These are phyloP conservation scores for Suhomyces panamericanus DNA, from an alignment of 1,139 yeast species.

Conservation along the genomic window DNA sequence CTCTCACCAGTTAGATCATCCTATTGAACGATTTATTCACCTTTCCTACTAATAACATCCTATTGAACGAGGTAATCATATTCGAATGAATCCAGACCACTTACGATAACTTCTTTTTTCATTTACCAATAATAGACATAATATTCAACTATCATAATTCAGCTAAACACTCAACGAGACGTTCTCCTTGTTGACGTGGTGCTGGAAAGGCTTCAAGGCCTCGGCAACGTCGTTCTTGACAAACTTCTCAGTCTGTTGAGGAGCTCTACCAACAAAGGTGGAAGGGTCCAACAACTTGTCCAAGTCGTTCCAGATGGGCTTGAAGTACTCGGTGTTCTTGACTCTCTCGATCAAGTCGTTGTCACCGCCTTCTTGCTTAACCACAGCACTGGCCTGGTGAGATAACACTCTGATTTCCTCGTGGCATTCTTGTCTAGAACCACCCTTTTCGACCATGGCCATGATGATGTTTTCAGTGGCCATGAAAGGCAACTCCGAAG, in stretches of 20 bases:
- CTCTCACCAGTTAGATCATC: too few relatives aligned
- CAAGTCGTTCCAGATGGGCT: conserved; percentile 85
- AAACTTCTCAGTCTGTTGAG: conserved; percentile 95
- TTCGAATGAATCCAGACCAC: too few relatives aligned
- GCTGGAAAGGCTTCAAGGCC: conserved; percentile 72
- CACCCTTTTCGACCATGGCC: conserved; percentile 99
- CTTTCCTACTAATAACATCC: too few relatives aligned
- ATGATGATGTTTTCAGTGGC: conserved; percentile 98
- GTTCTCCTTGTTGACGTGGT: conserved; percentile 59
- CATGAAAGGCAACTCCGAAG: conserved; percentile 96
- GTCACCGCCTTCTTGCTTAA: conserved; percentile 98
- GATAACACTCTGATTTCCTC: conserved; percentile 96
- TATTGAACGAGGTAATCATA: too few relatives aligned
- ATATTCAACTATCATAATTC: too few relatives aligned
- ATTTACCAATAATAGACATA: too few relatives aligned
- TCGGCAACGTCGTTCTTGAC: conserved; percentile 78
- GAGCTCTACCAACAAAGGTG: conserved; percentile 98
- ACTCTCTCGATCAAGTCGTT: conserved; percentile 93
- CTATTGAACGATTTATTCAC: too few relatives aligned
- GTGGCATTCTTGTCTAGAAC: conserved; percentile 97
- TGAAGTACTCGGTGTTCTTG: conserved; percentile 74
- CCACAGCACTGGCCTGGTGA: conserved; percentile 96
- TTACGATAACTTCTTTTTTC: too few relatives aligned
- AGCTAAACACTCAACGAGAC: conserved; percentile 50
- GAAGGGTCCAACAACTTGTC: conserved; percentile 82